Evolutionary conservation across 805 yeast genomes (phyloP), one percentile per base, ranked within the genome.

Genomic region (Yarrowia yakushimensis): DNA sequence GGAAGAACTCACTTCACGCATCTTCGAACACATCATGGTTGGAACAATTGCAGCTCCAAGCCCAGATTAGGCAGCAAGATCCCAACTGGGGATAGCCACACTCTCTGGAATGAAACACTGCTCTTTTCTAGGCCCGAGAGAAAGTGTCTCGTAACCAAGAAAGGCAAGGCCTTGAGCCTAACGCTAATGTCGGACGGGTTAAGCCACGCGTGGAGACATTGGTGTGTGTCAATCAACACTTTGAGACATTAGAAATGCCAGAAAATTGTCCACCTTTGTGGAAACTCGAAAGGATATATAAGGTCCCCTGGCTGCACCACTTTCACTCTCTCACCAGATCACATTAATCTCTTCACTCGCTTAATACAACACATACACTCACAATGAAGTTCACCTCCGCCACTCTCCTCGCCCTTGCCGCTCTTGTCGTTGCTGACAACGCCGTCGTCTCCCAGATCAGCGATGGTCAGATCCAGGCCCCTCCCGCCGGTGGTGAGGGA

Each of bases 391-490:
- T 50, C 42, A 18, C 57, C 20, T 50, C 57, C 31, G 42, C 57
- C 9, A 34, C 57, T 17, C 57, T 50, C 31, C 39, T 50, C 42
- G 57, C 57, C 42, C 57, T 50, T 12, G 57, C 42, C 31, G 42
- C 57, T 23, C 39, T 34, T 31, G 57, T 50, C 57, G 57, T 50
- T 50, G 57, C 57, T 23, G 57, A 50, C 42, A 23, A 50, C 30
- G 42, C 57, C 42, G 57, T 33, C 23, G 42, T 33, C 41, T 34
- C 42, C 9, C 42, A 50, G 57, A 50, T 33, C 57, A 22, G 23
- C 54, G 54, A 46, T 46, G 54, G 54, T 27, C 54, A 46, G 54
- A 46, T 46, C 54, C 54, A 46, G 54, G 54, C 54, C 8, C 54
- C 54, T 46, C 54, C 54, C 54, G 36, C 54, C 9, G 54, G 36